Percentiles rank a stretch among this genome's conserved stretches.
Evolutionary conservation across 106 monocot species (phyloP).

Genomic region (Phalaenopsis aphrodite): DNA sequence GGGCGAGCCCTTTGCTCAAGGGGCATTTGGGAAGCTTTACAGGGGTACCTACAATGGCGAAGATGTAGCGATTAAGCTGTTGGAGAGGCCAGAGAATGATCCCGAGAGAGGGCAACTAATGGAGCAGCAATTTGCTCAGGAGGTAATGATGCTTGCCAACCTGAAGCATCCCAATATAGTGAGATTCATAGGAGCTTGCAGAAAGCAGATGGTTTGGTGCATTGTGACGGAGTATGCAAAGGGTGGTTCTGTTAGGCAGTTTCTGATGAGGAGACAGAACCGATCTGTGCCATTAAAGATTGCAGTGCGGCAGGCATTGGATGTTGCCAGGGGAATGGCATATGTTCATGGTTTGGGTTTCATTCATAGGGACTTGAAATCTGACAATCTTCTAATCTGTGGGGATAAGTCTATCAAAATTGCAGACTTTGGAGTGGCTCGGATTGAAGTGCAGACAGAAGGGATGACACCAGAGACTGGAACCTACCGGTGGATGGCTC

Average conservation of each 20-base stretch:
- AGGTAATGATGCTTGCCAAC: conserved; percentile 71
- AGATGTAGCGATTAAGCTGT: conserved; percentile 61
- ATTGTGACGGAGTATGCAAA: conserved; percentile 73
- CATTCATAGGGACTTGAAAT: conserved; percentile 63
- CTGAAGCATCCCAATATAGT: conserved; percentile 59
- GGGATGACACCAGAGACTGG: conserved; percentile 78
- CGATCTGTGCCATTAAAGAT: conserved; percentile 43
- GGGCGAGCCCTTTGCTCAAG: conserved; percentile 57
- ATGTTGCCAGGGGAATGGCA: conserved; percentile 58
- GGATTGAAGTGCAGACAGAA: conserved; percentile 69
- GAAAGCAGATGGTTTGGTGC: conserved; percentile 73
- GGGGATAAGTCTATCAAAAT: conserved; percentile 63
- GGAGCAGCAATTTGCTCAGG: conserved; percentile 70
- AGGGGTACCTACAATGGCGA: conserved; percentile 60
- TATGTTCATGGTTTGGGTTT: conserved; percentile 62
- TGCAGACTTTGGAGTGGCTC: conserved; percentile 67
- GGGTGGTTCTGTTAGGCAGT: conserved; percentile 57
- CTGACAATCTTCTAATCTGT: conserved; percentile 51
- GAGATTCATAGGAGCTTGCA: conserved; percentile 51
- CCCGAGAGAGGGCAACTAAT: conserved; percentile 43
- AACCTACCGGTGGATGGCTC: conserved; percentile 77
- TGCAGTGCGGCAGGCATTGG: conserved; percentile 57
- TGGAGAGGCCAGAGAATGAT: conserved; percentile 56
- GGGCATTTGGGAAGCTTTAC: conserved; percentile 74
- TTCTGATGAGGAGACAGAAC: conserved; percentile 52